Conservation (phyloP, 2,329 filamentous ascomycete genomes). For the Chaetothyriales sp. region DNA sequence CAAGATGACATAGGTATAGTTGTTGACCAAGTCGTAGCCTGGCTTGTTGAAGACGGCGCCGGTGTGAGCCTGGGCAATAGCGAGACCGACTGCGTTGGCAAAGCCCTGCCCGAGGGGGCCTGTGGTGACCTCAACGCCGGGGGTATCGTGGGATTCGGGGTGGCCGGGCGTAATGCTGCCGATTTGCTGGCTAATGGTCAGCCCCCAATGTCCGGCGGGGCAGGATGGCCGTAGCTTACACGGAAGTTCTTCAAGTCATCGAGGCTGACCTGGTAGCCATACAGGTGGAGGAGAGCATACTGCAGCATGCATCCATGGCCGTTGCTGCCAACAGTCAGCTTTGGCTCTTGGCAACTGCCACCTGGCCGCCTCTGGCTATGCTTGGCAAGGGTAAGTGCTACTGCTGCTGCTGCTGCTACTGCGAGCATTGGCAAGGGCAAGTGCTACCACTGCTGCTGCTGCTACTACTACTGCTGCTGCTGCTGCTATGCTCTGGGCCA, state of each 20-base stretch:
- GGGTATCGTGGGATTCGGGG: constrained; percentile 91
- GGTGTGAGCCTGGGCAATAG: constrained; percentile 88
- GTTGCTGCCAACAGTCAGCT: constrained; percentile 48
- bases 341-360: neutral
- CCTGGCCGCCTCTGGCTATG: too few relatives aligned
- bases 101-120: constrained; percentile 96
- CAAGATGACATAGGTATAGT: constrained; percentile 94
- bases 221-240: constrained; percentile 46
- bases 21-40: constrained; percentile 78
- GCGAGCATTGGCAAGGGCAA: too few relatives aligned
- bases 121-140: constrained; percentile 94
- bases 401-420: too few relatives aligned
- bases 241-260: constrained; percentile 95
- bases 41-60: constrained; percentile 93
- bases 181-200: constrained; percentile 39
- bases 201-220: constrained; percentile 28
- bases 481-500: neutral
- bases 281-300: constrained; percentile 94
- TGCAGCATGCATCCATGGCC: constrained; percentile 99
- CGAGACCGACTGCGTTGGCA: constrained; percentile 91
- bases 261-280: constrained; percentile 73
- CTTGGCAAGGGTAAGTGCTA: too few relatives aligned
- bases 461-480: neutral
- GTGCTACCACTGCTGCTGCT: too few relatives aligned
- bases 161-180: constrained; percentile 86